These are phyloP conservation scores for Rossbeevera mucosa DNA, from an alignment of 768 basidiomycete genomes.

Conservation along the genomic window DNA sequence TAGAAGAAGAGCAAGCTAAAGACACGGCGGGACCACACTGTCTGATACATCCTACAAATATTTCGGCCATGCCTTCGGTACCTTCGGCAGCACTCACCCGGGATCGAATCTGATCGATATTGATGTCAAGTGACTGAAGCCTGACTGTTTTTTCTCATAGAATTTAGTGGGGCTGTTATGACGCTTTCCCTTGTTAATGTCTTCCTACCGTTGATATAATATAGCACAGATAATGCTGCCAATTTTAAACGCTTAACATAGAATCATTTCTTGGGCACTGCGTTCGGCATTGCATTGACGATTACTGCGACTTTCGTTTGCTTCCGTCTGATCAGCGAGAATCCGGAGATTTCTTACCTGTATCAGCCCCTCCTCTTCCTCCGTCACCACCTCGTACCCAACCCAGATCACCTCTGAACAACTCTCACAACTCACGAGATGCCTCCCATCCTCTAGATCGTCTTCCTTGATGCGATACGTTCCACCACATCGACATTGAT, in stretches of 20 bases:
- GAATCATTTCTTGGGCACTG: no score
- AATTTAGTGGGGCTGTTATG: not conserved
- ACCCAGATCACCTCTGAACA: slow-evolving; percentile 85
- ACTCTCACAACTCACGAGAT: slow-evolving; percentile 65
- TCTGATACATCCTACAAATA: not conserved
- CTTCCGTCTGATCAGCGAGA: no score
- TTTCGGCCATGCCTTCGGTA: not conserved
- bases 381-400: slow-evolving; percentile 61
- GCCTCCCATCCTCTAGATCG: slow-evolving; percentile 66
- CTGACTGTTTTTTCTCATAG: not conserved
- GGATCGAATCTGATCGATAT: no score
- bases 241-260: no score
- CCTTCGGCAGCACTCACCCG: not conserved
- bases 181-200: not conserved
- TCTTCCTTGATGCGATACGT: slow-evolving; percentile 50
- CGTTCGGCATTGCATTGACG: no score
- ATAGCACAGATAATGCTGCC: no score
- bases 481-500: slow-evolving; percentile 74
- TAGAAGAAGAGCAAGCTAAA: not conserved
- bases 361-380: slow-evolving; percentile 17
- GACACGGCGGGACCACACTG: not conserved
- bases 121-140: no score
- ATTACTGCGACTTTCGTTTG: no score
- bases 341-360: not conserved
- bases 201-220: no score